A percentile compares a stretch with the other conserved stretches of the same genome.
These are phyloP conservation scores for Hyphopichia pseudoburtonii DNA, from an alignment of 1,139 yeast species.

Conservation along the genomic window DNA sequence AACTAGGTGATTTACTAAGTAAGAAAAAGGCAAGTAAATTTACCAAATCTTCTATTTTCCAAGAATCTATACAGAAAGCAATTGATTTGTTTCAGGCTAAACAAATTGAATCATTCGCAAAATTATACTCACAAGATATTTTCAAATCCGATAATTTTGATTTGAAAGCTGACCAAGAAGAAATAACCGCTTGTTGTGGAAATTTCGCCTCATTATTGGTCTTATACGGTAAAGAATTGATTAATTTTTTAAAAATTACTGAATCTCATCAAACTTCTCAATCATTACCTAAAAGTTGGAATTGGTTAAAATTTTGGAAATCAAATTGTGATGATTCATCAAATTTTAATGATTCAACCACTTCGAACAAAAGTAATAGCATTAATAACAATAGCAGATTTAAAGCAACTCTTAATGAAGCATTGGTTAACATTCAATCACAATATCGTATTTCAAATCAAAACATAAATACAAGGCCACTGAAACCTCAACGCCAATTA, in stretches of 20 bases:
- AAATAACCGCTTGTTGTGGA: constrained; percentile 83
- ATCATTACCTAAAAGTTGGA: constrained; percentile 36
- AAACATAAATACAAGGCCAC: not conserved
- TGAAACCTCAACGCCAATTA: not conserved
- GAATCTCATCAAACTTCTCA: constrained; percentile 41
- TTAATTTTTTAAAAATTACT: constrained; percentile 46
- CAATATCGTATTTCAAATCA: constrained; percentile 21
- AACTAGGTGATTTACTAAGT: constrained; percentile 8
- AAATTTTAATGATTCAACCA: not conserved
- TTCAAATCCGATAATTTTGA: constrained; percentile 43
- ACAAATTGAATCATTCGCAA: constrained; percentile 56
- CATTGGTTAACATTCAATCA: constrained; percentile 33
- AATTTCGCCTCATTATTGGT: constrained; percentile 68
- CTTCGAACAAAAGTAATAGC: not conserved
- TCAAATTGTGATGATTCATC: constrained; percentile 1
- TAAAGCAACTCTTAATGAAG: constrained; percentile 31
- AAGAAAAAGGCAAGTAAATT: constrained; percentile 18
- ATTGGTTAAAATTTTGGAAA: constrained; percentile 56
- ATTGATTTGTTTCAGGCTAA: constrained; percentile 54
- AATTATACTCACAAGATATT: constrained; percentile 58
- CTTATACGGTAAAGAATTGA: constrained; percentile 61
- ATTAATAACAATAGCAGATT: not conserved
- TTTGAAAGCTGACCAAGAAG: constrained; percentile 69
- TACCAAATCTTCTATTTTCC: constrained; percentile 42
- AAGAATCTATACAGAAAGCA: constrained; percentile 52